phyloP scores from a whole-genome alignment of 2,329 filamentous ascomycete species.

The Gaeumannomyces sp. region DNA sequence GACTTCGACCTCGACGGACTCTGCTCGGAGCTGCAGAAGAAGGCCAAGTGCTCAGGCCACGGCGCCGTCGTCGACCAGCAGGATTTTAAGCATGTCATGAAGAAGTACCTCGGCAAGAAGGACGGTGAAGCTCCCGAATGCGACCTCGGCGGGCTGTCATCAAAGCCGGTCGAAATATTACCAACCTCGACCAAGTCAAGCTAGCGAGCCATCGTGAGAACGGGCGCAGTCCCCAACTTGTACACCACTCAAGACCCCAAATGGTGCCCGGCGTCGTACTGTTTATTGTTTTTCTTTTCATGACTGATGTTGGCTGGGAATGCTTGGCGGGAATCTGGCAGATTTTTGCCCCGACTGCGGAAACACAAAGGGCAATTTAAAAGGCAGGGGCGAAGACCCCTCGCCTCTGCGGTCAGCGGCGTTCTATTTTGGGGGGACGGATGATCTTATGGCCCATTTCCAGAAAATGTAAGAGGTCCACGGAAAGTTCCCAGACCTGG shows the following conservation, averaged over 20 bases:
- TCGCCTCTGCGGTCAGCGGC: background rate
- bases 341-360: too few relatives aligned
- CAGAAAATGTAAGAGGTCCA: background rate
- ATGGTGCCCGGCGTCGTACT: background rate
- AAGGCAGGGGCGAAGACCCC: background rate
- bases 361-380: background rate
- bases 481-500: background rate
- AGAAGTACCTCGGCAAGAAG: slow-evolving; percentile 49
- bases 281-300: background rate
- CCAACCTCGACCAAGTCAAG: background rate
- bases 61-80: slow-evolving; percentile 85
- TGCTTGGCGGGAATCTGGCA: background rate
- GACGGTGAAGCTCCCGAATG: slow-evolving; percentile 1
- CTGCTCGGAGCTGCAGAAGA: slow-evolving; percentile 87
- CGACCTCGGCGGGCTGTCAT: background rate
- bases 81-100: slow-evolving; percentile 78
- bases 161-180: background rate
- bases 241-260: background rate
- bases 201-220: background rate
- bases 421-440: background rate
- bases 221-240: background rate
- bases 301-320: background rate
- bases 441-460: background rate
- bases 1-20: slow-evolving; percentile 91
- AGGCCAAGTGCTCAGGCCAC: slow-evolving; percentile 88